These are phyloP conservation scores for Puccinia novopanici DNA, from an alignment of 1,284 basidiomycete species.

Conservation along the genomic window DNA sequence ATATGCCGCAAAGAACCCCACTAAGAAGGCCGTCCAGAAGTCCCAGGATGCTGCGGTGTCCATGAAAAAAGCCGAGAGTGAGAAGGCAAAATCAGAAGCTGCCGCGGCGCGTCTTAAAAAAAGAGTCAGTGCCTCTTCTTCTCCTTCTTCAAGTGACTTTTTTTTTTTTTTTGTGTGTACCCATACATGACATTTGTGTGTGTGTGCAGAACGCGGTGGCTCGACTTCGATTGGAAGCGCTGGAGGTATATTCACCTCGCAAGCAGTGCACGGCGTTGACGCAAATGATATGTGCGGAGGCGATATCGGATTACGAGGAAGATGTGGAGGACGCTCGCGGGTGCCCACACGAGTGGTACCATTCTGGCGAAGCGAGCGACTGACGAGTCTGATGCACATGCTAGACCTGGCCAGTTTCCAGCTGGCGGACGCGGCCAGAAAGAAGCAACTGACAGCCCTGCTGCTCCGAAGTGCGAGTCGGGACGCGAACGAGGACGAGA, in stretches of 20 bases:
- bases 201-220: not conserved
- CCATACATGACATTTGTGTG: too few species aligned
- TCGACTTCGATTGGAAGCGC: not conserved
- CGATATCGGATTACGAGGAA: slow-evolving; percentile 1
- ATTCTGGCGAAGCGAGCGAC: not conserved
- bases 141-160: too few species aligned
- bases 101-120: not conserved
- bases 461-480: not conserved
- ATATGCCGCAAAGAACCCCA: not conserved
- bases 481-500: not conserved
- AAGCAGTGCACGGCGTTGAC: too few species aligned
- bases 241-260: not conserved
- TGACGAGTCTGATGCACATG: not conserved
- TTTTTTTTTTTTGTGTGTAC: too few species aligned
- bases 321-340: not conserved
- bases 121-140: too few species aligned
- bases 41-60: too few species aligned
- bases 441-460: not conserved
- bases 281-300: too few species aligned
- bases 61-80: not conserved
- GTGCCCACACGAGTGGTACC: not conserved
- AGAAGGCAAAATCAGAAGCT: not conserved
- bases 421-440: not conserved
- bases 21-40: too few species aligned
- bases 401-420: not conserved